A percentile compares a stretch with the other conserved stretches of the same genome.
phyloP scores from a whole-genome alignment of 1,284 basidiomycete species.

The Rhizoctonia solani region DNA sequence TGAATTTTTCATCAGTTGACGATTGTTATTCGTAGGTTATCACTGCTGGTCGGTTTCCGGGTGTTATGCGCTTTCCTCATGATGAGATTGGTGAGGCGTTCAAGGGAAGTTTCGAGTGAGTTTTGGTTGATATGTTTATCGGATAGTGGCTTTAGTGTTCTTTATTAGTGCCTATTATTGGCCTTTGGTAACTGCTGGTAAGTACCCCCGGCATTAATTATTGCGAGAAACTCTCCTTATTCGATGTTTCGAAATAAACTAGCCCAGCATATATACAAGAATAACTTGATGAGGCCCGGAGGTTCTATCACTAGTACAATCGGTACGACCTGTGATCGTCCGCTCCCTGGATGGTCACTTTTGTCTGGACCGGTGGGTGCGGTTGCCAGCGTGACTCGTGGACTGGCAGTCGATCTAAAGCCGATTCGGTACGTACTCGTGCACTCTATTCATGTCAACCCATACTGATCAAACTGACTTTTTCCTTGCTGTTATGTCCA shows the following conservation, averaged over 20 bases:
- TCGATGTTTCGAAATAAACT: too few relatives aligned
- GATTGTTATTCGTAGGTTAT: conserved; percentile 1
- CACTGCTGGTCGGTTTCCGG: neutral
- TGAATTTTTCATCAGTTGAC: neutral
- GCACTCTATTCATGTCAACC: too few relatives aligned
- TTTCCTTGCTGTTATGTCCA: too few relatives aligned
- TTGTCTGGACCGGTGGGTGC: neutral
- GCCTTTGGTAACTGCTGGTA: conserved; percentile 5
- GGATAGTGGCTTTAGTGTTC: neutral
- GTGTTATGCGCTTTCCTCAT: neutral
- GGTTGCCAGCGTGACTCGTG: neutral
- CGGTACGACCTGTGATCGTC: neutral
- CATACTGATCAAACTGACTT: too few relatives aligned
- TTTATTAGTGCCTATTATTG: neutral
- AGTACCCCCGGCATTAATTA: neutral
- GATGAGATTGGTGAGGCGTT: conserved; percentile 6
- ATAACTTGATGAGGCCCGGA: conserved; percentile 1
- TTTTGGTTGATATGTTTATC: neutral
- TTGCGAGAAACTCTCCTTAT: neutral
- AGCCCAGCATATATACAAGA: conserved; percentile 5
- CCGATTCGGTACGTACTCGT: neutral
- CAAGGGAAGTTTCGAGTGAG: conserved; percentile 6
- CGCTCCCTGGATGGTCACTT: conserved; percentile 1
- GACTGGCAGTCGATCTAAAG: conserved; percentile 15
- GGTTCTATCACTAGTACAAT: neutral